Percentiles rank a stretch among this genome's conserved stretches.
Evolutionary conservation across 2,329 filamentous ascomycete genomes (phyloP).

Genomic region (Tolypocladium tundrense): DNA sequence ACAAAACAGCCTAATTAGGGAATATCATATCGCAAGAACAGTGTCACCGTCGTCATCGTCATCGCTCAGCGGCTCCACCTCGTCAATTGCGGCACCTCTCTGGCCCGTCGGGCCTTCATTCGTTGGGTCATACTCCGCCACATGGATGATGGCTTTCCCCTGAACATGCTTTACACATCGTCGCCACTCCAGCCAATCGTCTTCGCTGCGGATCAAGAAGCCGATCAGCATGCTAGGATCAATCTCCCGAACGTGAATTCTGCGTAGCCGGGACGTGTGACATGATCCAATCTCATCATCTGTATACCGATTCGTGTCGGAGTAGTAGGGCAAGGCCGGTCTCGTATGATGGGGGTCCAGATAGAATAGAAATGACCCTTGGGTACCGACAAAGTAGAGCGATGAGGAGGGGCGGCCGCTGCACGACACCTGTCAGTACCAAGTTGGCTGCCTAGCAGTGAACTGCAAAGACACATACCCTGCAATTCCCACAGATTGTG

Average conservation of each 20-base stretch:
- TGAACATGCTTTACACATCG: constrained; percentile 62
- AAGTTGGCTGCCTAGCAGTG: not conserved
- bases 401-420: constrained; percentile 89
- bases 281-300: constrained; percentile 69
- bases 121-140: constrained; percentile 61
- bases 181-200: constrained; percentile 80
- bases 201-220: constrained; percentile 72
- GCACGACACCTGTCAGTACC: not conserved
- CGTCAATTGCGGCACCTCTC: constrained; percentile 68
- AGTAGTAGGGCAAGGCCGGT: constrained; percentile 55
- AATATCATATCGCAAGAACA: constrained; percentile 15
- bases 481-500: constrained; percentile 91
- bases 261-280: constrained; percentile 75
- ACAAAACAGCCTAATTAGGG: not conserved
- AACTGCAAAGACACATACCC: constrained; percentile 49
- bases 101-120: constrained; percentile 42
- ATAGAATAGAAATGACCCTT: constrained; percentile 77
- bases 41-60: constrained; percentile 45
- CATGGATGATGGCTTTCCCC: constrained; percentile 77
- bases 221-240: constrained; percentile 97
- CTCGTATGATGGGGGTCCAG: constrained; percentile 88
- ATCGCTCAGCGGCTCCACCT: constrained; percentile 83
- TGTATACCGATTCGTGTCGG: constrained; percentile 48
- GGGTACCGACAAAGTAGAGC: constrained; percentile 50
- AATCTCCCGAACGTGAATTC: constrained; percentile 82